A percentile compares a stretch with the other conserved stretches of the same genome.
These are phyloP conservation scores for Alternaria ethzedia DNA, from an alignment of 2,329 filamentous ascomycete genomes.

Conservation along the genomic window DNA sequence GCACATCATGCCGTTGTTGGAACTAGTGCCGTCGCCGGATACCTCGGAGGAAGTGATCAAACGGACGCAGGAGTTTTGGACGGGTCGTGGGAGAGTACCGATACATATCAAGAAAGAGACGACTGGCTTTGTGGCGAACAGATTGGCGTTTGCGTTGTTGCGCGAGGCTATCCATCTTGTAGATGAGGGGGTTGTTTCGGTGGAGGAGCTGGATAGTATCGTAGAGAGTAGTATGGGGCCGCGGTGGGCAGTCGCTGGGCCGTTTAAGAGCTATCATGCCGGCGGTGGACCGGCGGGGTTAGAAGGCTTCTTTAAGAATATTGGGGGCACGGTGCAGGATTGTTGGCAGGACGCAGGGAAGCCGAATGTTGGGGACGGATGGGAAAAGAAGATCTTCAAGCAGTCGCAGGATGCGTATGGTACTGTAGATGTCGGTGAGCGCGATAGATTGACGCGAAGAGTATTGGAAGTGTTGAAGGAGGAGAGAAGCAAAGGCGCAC, in stretches of 20 bases:
- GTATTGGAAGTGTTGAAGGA: constrained; percentile 49
- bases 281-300: constrained; percentile 63
- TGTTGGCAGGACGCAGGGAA: constrained; percentile 61
- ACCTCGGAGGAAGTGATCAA: constrained; percentile 50
- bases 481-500: constrained; percentile 22
- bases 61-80: constrained; percentile 57
- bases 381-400: constrained; percentile 55
- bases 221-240: constrained; percentile 37
- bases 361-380: constrained; percentile 51
- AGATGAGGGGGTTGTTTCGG: constrained; percentile 58
- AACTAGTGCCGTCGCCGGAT: constrained; percentile 60
- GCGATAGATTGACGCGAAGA: constrained; percentile 52
- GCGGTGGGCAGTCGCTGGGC: constrained; percentile 50
- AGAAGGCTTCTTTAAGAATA: constrained; percentile 61
- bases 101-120: constrained; percentile 60
- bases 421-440: constrained; percentile 47
- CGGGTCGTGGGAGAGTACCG: constrained; percentile 50
- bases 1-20: constrained; percentile 66
- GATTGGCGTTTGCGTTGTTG: constrained; percentile 63
- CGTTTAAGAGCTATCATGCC: constrained; percentile 66
- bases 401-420: constrained; percentile 59
- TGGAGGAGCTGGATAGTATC: constrained; percentile 61
- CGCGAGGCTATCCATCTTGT: constrained; percentile 64
- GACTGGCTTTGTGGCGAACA: constrained; percentile 64
- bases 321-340: constrained; percentile 61